Evolutionary conservation across 495 filamentous ascomycete genomes (phyloP).

Genomic region (Glarea lozoyensis): DNA sequence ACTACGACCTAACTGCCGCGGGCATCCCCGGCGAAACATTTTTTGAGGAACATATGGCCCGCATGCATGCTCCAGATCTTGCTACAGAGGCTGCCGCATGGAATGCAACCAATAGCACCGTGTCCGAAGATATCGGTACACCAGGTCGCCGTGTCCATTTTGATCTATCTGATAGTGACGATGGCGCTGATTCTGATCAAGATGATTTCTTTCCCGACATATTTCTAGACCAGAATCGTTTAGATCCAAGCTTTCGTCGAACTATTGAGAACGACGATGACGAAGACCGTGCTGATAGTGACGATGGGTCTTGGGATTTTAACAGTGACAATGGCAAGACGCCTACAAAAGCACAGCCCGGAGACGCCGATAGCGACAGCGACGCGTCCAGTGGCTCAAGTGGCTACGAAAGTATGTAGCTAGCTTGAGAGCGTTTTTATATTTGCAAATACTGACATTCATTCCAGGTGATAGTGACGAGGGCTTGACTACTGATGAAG

Average conservation of each 20-base stretch:
- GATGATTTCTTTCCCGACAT: slow-evolving; percentile 56
- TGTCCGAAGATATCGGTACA: no score
- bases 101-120: no score
- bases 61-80: slow-evolving; percentile 35
- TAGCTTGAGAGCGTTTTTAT: slow-evolving; percentile 10
- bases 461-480: slow-evolving; percentile 58
- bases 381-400: slow-evolving; percentile 61
- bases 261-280: slow-evolving; percentile 58
- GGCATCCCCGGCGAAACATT: slow-evolving; percentile 39
- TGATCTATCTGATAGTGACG: slow-evolving; percentile 31
- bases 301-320: slow-evolving; percentile 23
- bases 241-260: slow-evolving; percentile 59
- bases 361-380: slow-evolving; percentile 36
- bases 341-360: slow-evolving; percentile 37
- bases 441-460: slow-evolving; percentile 41
- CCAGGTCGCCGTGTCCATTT: slow-evolving; percentile 45
- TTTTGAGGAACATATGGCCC: slow-evolving; percentile 45
- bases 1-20: slow-evolving; percentile 36
- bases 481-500: slow-evolving; percentile 81
- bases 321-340: slow-evolving; percentile 7
- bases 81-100: slow-evolving; percentile 33
- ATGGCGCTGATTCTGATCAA: slow-evolving; percentile 35
- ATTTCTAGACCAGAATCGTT: slow-evolving; percentile 60
- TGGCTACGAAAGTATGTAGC: slow-evolving; percentile 70
- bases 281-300: slow-evolving; percentile 39